Evolutionary conservation across 1,284 basidiomycete genomes (phyloP).

Genomic region (Cryptococcus amylolentus): DNA sequence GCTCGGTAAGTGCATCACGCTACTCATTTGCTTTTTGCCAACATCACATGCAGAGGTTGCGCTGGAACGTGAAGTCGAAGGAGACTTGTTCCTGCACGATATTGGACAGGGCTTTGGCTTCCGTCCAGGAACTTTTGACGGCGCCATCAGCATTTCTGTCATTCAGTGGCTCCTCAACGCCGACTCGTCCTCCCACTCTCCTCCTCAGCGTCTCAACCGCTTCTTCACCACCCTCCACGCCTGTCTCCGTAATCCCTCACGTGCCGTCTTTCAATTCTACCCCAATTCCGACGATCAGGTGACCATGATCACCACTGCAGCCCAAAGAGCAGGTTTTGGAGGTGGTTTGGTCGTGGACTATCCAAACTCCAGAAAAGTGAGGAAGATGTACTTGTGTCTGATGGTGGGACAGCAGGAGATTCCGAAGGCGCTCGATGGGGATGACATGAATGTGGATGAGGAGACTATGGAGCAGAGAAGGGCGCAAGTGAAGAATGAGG

Average conservation of each 20-base stretch:
- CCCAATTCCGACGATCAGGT: conserved; percentile 93
- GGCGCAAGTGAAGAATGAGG: conserved; percentile 43
- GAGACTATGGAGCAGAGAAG: conserved; percentile 66
- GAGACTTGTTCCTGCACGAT: conserved; percentile 87
- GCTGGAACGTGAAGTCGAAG: conserved; percentile 86
- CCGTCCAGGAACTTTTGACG: conserved; percentile 93
- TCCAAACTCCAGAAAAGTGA: conserved; percentile 90
- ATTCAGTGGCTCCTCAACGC: conserved; percentile 99
- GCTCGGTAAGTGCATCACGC: conserved; percentile 63
- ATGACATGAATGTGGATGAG: conserved; percentile 54
- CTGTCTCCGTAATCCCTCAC: conserved; percentile 81
- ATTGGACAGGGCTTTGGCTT: conserved; percentile 93
- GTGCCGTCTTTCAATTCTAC: conserved; percentile 95
- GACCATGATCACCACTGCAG: conserved; percentile 87
- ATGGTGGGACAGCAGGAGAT: conserved; percentile 70
- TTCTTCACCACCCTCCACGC: conserved; percentile 98
- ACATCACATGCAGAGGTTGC: conserved; percentile 71
- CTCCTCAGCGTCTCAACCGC: conserved; percentile 80
- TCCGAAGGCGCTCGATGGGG: conserved; percentile 69
- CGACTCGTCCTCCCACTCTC: conserved; percentile 87
- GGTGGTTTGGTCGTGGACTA: conserved; percentile 97
- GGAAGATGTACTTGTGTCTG: conserved; percentile 85
- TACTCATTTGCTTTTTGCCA: not conserved
- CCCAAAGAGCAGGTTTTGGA: conserved; percentile 92
- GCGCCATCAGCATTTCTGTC: conserved; percentile 96